These are phyloP conservation scores for Vigna hirtella DNA, from an alignment of 306 rosid species.

Conservation along the genomic window DNA sequence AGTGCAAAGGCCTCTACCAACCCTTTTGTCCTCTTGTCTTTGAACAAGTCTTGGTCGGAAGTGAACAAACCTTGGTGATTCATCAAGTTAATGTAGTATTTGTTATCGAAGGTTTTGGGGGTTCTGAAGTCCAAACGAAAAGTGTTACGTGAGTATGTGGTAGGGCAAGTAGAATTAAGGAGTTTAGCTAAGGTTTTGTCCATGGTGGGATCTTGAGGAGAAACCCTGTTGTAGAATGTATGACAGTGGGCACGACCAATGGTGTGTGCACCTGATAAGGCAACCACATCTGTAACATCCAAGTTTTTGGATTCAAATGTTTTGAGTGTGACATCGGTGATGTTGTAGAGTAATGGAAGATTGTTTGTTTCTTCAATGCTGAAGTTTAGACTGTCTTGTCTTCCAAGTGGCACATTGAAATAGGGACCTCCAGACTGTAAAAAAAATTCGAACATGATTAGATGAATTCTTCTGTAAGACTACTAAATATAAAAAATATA, in stretches of 20 bases:
- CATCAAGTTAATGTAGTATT: slow-evolving; percentile 11
- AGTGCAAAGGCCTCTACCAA: slow-evolving; percentile 3
- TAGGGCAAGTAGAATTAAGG: background rate
- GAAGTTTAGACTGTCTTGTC: slow-evolving; percentile 22
- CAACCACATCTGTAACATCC: background rate
- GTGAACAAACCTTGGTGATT: slow-evolving; percentile 15
- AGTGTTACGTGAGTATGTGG: slow-evolving; percentile 12
- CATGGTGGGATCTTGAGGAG: slow-evolving; percentile 12
- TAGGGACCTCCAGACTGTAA: slow-evolving; percentile 8
- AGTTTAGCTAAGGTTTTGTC: slow-evolving; percentile 10
- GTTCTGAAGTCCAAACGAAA: background rate
- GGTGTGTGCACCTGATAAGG: slow-evolving; percentile 4
- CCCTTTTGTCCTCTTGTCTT: slow-evolving; percentile 3
- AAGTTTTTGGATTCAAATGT: background rate
- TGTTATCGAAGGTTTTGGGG: slow-evolving; percentile 4
- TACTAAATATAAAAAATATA: no score
- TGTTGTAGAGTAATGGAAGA: slow-evolving; percentile 27
- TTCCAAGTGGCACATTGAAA: background rate
- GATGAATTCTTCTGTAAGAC: no score
- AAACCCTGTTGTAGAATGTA: slow-evolving; percentile 27
- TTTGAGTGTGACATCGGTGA: background rate
- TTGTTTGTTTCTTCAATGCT: background rate
- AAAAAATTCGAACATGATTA: background rate
- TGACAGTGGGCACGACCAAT: slow-evolving; percentile 24
- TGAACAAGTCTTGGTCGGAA: slow-evolving; percentile 15